Base-by-base conservation (phyloP, 345 rosid genomes). In the Moringa oleifera region DNA sequence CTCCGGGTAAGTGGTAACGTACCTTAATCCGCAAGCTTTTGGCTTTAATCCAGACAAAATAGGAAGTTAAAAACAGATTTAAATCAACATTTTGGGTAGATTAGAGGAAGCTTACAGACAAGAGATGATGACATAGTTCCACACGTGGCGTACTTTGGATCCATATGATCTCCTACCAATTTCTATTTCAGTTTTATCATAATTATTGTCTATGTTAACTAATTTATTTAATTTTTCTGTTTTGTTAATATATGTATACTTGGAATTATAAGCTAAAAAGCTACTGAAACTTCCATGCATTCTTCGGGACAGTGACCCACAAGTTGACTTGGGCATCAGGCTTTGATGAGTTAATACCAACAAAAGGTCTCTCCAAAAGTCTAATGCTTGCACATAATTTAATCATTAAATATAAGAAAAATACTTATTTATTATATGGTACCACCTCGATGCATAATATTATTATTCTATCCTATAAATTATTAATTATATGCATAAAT, bases 211-310 rank as follows among this genome's bases (percentile, higher is more conserved):
- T 1, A 51, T 18, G 6, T 2, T 6, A 45, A 58, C 33, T 10
- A 33, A 10, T 37, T 58, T 36, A 2, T 58, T n/a, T 58, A 2
- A 18, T 37, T 58, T 28, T 37, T 19, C 21, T 18, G 20, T 13
- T 55, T 24, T 9, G 20, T 28, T 28, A 2, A 2, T 28, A 2
- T 28, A 28, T 2, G 8, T 2, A 8, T 28, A 2, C 8, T 20
- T 33, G 23, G 25, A 37, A 45, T 10, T 1, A 51, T 20, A 28
- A n/a, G n/a, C n/a, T n/a, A n/a, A n/a, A n/a, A n/a, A n/a, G n/a
- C n/a, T n/a, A n/a, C n/a, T 24, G 80, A 71, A 76, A 60, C 79
- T 65, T 76, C 71, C 68, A 58, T 47, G 74, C 50, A 28, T 62
- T 70, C 63, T 65, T 65, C 66, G 20, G 7, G 12, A n/a, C 20